Evolutionary conservation across 805 yeast species (phyloP), one percentile per base, ranked within the genome.

Genomic region (Wickerhamomyces sydowiorum): DNA sequence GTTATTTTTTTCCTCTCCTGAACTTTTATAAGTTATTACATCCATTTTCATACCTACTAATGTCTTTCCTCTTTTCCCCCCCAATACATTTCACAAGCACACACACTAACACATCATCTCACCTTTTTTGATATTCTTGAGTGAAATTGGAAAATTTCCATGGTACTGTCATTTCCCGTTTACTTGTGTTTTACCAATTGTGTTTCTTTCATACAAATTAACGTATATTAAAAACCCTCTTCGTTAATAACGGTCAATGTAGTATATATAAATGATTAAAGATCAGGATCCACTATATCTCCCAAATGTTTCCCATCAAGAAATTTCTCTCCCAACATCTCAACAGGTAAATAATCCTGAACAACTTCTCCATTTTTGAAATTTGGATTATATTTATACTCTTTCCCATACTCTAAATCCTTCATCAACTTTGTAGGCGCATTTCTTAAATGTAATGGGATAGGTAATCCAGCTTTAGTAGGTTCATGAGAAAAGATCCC

Each of bases 401-500:
- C 82, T 41, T 82, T 76, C 15, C 86, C 83, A 59, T 90, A 91
- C 0, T 95, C 98, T 45, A 89, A 55, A 39, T 88, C 95, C 43
- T 79, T 74, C 99, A 93, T 93, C 37, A 93, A 69, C 52, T 70
- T 72, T 0, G 99, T 95, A 3, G 99, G 99, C 0, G 99, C 98
- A 60, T 93, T 95, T 49, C 98, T 73, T 29, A 93, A 67, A 62
- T 93, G 98, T 54, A 82, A 51, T 0, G 95, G 95, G 7, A 70
- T 62, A 15, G 57, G 59, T 31, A 86, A 77, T 31, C 78, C 73
- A 15, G 78, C 76, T 39, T 75, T 66, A 10, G 69, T 74, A 2
- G 85, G 84, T n/a, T 75, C 76, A 20, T 71, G 73, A 21, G 67
- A 67, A 24, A 90, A 57, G 47, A 77, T 66, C 1, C 69, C 56